Evolutionary conservation across 305 asterid species (phyloP), one percentile per base, ranked within the genome.

Genomic region (Fraxinus platypoda): DNA sequence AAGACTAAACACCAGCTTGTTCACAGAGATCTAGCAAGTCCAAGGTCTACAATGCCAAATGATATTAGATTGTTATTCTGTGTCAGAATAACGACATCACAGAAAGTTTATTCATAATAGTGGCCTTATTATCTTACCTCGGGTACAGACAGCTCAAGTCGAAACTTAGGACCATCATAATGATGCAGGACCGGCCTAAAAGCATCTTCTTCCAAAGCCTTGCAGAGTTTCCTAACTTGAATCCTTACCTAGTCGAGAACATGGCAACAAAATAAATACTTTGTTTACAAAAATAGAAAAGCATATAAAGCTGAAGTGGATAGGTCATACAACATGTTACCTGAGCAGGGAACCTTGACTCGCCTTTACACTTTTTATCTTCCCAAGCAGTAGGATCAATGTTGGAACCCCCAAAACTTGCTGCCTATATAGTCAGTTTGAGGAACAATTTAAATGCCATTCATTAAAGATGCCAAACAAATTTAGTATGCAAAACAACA

Each of bases 311-410:
- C 23, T 8, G 30, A 17, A 35, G 31, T 23, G n/a, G 2, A 12
- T 49, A 73, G 57, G 72, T 28, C 25, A 38, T 38, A 43, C 6
- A 19, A 34, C 11, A 41, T 73, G 77, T 84, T 84, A 95, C 99
- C 97, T 95, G 99, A 71, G 99, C 98, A 81, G 99, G 98, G 87
- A 95, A 95, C 85, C 99, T 94, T 6, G 99, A 94, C 90, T 94
- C 98, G 49, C 99, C 98, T 91, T 87, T 95, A 89, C 98, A 95
- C 81, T 95, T 95, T 83, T 95, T 95, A 87, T 94, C 98, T 87
- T 95, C 99, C 99, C 98, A 95, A 74, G 98, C 98, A 80, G 97
- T 95, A 19, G 98, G 95, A 88, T 95, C 99, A 49, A 95, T 95
- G 91, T 95, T 94, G 78, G 97, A 90, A 83, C 98, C 98, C 87